These are phyloP conservation scores for Gracilaria vermiculophylla DNA, from an alignment of 23 red algal species.

Conservation along the genomic window DNA sequence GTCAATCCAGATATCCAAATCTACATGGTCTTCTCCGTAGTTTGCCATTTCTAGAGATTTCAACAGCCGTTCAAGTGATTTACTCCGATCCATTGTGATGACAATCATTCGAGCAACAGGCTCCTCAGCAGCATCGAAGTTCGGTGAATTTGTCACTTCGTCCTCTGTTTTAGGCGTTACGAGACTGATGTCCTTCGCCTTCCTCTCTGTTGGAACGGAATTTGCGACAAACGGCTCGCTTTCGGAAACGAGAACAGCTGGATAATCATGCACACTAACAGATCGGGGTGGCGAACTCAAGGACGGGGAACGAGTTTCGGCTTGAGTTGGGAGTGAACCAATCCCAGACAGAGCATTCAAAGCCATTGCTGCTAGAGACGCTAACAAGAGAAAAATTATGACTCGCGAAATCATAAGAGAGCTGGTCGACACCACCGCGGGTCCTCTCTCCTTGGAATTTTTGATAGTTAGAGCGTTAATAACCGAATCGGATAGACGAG, in stretches of 20 bases:
- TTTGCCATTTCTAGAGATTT: slow-evolving; percentile 47
- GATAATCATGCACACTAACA: slow-evolving; percentile 42
- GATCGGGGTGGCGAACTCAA: neutral
- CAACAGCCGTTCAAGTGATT: slow-evolving; percentile 48
- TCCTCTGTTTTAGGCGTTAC: slow-evolving; percentile 7
- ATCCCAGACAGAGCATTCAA: neutral
- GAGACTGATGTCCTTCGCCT: slow-evolving; percentile 1
- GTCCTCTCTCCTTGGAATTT: neutral
- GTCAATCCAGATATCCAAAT: slow-evolving; percentile 81
- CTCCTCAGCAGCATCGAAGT: slow-evolving; percentile 37
- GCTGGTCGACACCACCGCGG: neutral
- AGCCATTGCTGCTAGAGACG: neutral
- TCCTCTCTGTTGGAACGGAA: neutral
- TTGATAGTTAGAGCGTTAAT: slow-evolving; percentile 1
- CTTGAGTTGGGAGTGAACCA: neutral
- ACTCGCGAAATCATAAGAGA: slow-evolving; percentile 16
- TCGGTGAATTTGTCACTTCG: slow-evolving; percentile 31
- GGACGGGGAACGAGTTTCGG: neutral
- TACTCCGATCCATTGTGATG: slow-evolving; percentile 67
- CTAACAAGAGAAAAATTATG: slow-evolving; percentile 15
- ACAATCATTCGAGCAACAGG: slow-evolving; percentile 66
- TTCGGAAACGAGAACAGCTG: slow-evolving; percentile 44
- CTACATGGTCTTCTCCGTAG: slow-evolving; percentile 59
- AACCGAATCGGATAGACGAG: neutral
- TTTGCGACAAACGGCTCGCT: slow-evolving; percentile 33